phyloP scores from a whole-genome alignment of 75 land plant genomes.

The Gnetum montanum region DNA sequence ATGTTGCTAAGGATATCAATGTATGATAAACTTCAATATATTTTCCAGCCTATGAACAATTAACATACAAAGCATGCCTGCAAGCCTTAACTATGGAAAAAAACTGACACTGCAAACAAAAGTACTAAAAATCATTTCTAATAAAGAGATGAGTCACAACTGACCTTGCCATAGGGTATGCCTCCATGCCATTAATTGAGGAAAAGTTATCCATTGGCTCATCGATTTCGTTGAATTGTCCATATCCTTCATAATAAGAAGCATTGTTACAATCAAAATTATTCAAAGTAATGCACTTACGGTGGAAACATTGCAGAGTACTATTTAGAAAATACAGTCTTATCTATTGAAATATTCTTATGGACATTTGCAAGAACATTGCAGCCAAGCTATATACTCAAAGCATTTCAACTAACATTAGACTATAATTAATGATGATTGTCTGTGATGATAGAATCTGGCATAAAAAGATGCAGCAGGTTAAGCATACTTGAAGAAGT shows the following conservation, averaged over 20 bases:
- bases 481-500: conserved; percentile 19
- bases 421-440: conserved; percentile 7
- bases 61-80: too few relatives aligned
- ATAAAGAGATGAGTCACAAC: neutral
- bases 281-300: neutral
- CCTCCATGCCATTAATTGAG: neutral
- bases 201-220: neutral
- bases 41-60: too few relatives aligned
- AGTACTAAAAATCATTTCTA: too few relatives aligned
- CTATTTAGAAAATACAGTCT: neutral
- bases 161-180: conserved; percentile 4
- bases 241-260: conserved; percentile 6
- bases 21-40: too few relatives aligned
- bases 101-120: too few relatives aligned
- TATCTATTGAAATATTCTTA: neutral
- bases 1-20: too few relatives aligned
- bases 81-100: too few relatives aligned
- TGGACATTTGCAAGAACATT: conserved; percentile 9
- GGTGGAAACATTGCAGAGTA: neutral
- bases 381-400: neutral
- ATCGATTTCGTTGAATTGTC: conserved; percentile 5
- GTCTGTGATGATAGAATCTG: conserved; percentile 10
- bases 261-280: neutral
- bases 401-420: conserved; percentile 3
- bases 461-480: conserved; percentile 9